phyloP scores from a whole-genome alignment of 202 grass and related monocot genomes.

The Panicum hallii region DNA sequence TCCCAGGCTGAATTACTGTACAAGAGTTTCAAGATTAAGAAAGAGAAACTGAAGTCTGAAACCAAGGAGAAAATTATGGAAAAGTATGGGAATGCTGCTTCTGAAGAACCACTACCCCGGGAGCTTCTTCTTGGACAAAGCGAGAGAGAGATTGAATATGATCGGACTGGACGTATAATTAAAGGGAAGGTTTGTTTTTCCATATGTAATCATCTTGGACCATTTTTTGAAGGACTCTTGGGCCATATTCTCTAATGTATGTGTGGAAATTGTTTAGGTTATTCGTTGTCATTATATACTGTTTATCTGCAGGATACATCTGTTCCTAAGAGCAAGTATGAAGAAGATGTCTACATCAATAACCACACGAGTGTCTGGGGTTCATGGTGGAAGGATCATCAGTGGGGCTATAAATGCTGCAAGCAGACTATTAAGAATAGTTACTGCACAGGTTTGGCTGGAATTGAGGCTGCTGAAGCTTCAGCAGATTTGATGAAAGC shows the following conservation, averaged over 20 bases:
- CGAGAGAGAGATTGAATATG: slow-evolving; percentile 93
- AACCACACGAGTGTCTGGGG: slow-evolving; percentile 91
- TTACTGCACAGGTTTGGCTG: slow-evolving; percentile 86
- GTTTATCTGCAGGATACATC: slow-evolving; percentile 63
- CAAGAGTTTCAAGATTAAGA: slow-evolving; percentile 83
- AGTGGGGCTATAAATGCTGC: slow-evolving; percentile 93
- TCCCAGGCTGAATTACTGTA: slow-evolving; percentile 92
- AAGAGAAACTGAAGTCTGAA: slow-evolving; percentile 84
- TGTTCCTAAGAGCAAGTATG: slow-evolving; percentile 92
- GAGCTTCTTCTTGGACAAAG: slow-evolving; percentile 96
- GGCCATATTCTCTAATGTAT: background rate
- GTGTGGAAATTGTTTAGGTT: background rate
- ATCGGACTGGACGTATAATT: slow-evolving; percentile 84
- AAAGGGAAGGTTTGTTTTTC: slow-evolving; percentile 70
- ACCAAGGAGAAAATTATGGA: slow-evolving; percentile 88
- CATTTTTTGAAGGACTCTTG: background rate
- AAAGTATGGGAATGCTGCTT: slow-evolving; percentile 89
- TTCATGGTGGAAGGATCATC: slow-evolving; percentile 95
- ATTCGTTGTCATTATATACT: slow-evolving; percentile 19
- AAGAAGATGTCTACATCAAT: slow-evolving; percentile 86
- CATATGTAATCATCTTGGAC: slow-evolving; percentile 21
- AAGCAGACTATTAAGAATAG: slow-evolving; percentile 80
- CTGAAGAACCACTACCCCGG: slow-evolving; percentile 71
- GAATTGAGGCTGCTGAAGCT: slow-evolving; percentile 94
- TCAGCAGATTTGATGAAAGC: slow-evolving; percentile 79